Base-by-base conservation (phyloP, 208 protist species). In the Leishmania tropica region DNA sequence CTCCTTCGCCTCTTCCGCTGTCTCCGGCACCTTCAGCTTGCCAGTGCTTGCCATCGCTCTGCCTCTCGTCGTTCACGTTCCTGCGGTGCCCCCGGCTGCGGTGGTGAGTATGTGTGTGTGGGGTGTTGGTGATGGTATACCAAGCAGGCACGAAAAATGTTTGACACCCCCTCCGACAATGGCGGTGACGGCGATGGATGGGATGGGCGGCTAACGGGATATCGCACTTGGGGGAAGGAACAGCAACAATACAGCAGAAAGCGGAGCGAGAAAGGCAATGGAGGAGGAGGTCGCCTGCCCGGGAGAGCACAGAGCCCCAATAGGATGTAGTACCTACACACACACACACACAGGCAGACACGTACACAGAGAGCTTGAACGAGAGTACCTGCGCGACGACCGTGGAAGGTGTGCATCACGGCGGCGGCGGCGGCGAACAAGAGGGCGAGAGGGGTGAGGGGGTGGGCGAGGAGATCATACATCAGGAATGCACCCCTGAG, bases 1-100 rank as follows among this genome's bases (percentile, higher is more conserved):
- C 17, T 78, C 86, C 83, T 97, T 96, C 42, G 95, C 93, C 79
- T 96, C 94, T 48, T 95, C 92, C 37, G 84, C 83, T 65, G 89
- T 90, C 81, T 84, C 80, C 17, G 93, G 92, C 53, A 96, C 75
- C 35, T 53, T 24, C 13, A 89, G 37, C 35, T 76, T 81, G 19
- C 67, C 70, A 2, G 65, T 11, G 40, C 67, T 74, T 53, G 64
- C 80, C 83, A 83, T 82, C 10, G 58, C 64, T 81, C 60, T 68
- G 48, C 11, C 24, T 40, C 70, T 56, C 15, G 42, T 47, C 11
- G 19, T n/a, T 17, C 24, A 67, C 31, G 35, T 13, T 73, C 42
- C 40, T 31, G 40, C 42, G 6, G 3, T 53, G 24, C 21, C 21
- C 7, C 11, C 45, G 37, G 68, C 42, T 24, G 68, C 10, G 8